Percentiles rank a stretch among this genome's conserved stretches.
These are phyloP conservation scores for Fistulina hepatica DNA, from an alignment of 1,284 basidiomycete genomes.

Conservation along the genomic window DNA sequence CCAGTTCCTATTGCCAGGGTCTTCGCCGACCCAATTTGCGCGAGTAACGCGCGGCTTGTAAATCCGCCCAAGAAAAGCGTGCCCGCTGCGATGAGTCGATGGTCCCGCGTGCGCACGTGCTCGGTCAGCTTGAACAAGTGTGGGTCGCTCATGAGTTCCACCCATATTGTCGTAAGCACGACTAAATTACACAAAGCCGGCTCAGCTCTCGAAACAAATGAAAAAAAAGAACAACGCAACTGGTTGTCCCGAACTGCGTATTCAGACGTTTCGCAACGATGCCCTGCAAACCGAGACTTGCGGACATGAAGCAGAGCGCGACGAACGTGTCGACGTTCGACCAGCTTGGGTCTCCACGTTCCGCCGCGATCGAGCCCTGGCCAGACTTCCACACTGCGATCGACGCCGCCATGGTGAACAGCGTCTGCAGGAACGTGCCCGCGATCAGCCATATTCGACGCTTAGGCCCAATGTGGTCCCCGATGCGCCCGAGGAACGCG, in stretches of 20 bases:
- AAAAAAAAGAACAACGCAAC: slow-evolving; percentile 31
- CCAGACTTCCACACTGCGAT: slow-evolving; percentile 55
- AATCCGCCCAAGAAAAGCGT: slow-evolving; percentile 69
- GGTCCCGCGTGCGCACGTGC: slow-evolving; percentile 53
- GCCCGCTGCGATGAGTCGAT: slow-evolving; percentile 56
- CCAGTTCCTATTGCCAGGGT: slow-evolving; percentile 60
- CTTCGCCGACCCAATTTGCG: slow-evolving; percentile 48
- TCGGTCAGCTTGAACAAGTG: slow-evolving; percentile 45
- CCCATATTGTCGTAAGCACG: slow-evolving; percentile 74
- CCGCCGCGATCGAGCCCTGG: slow-evolving; percentile 38
- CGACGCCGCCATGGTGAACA: slow-evolving; percentile 63
- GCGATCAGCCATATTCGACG: slow-evolving; percentile 65
- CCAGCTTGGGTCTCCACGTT: slow-evolving; percentile 57
- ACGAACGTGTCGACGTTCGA: slow-evolving; percentile 51
- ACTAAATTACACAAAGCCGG: slow-evolving; percentile 31
- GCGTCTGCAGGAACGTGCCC: slow-evolving; percentile 61
- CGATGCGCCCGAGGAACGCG: slow-evolving; percentile 59
- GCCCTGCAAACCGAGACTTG: slow-evolving; percentile 69
- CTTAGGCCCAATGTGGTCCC: slow-evolving; percentile 59
- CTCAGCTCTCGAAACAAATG: slow-evolving; percentile 1
- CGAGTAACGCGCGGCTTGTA: slow-evolving; percentile 51
- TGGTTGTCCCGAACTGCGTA: slow-evolving; percentile 68
- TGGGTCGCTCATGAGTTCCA: slow-evolving; percentile 75
- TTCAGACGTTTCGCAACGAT: slow-evolving; percentile 73
- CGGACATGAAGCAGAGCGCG: slow-evolving; percentile 64